Conservation (phyloP, 2,329 filamentous ascomycete species). For the Beauveria medogensis region DNA sequence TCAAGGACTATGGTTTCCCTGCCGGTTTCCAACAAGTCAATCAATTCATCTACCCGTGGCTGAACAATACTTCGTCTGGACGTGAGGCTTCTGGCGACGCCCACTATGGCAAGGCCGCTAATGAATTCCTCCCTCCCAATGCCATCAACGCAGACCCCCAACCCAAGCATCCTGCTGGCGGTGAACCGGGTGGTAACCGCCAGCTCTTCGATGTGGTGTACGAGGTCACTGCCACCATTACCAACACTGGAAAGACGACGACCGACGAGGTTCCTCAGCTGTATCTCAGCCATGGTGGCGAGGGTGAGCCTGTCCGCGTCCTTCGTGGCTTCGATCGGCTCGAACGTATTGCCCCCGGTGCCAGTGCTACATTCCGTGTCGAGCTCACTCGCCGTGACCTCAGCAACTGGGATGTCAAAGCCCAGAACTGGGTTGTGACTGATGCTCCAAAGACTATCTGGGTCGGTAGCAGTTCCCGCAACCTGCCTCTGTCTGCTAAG, state of each 20-base stretch:
- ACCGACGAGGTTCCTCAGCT: slow-evolving; percentile 71
- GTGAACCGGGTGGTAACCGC: slow-evolving; percentile 55
- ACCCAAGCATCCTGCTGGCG: slow-evolving; percentile 41
- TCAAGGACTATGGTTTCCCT: slow-evolving; percentile 63
- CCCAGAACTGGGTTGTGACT: slow-evolving; percentile 78
- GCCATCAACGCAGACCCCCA: slow-evolving; percentile 50
- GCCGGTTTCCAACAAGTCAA: slow-evolving; percentile 41
- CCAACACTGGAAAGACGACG: slow-evolving; percentile 57
- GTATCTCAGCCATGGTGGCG: slow-evolving; percentile 74
- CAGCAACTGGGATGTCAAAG: slow-evolving; percentile 72
- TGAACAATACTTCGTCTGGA: slow-evolving; percentile 55
- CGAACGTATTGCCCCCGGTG: slow-evolving; percentile 57
- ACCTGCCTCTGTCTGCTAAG: slow-evolving; percentile 38
- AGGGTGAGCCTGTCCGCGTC: slow-evolving; percentile 56
- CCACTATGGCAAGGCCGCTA: slow-evolving; percentile 50
- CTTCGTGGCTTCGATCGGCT: slow-evolving; percentile 79
- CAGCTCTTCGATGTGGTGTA: slow-evolving; percentile 62
- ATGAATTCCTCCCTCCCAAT: slow-evolving; percentile 51
- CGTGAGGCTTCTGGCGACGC: slow-evolving; percentile 48
- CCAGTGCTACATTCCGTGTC: slow-evolving; percentile 56
- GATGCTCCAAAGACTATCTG: slow-evolving; percentile 43
- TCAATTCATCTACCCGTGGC: slow-evolving; percentile 62
- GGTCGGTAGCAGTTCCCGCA: slow-evolving; percentile 47
- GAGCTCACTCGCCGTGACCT: slow-evolving; percentile 72
- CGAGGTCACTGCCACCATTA: slow-evolving; percentile 58